Percentiles rank a stretch among this genome's conserved stretches.
phyloP scores from a whole-genome alignment of 78 protist species.

The Pelomyxa schiedti region DNA sequence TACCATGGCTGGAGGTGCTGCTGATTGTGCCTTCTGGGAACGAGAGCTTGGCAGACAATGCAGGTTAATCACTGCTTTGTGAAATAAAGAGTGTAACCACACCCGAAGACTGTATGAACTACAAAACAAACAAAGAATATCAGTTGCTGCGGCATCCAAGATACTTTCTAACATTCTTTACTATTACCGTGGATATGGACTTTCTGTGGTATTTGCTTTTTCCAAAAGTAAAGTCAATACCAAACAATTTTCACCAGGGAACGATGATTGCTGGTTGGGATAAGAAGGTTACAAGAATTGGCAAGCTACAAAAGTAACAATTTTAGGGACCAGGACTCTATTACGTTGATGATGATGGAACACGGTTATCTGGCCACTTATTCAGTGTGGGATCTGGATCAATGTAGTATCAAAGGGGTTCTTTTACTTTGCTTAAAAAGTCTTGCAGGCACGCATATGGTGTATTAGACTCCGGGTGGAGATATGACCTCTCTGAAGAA shows the following conservation, averaged over 20 bases:
- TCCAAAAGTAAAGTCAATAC: not conserved
- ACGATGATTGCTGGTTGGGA: constrained; percentile 99
- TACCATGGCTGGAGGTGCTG: constrained; percentile 99
- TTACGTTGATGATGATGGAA: constrained; percentile 95
- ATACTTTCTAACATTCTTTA: constrained; percentile 88
- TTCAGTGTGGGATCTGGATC: constrained; percentile 98
- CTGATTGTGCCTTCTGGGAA: constrained; percentile 98
- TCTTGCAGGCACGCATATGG: too few relatives aligned
- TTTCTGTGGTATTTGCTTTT: constrained; percentile 67
- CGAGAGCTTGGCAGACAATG: constrained; percentile 86
- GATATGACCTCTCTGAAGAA: constrained; percentile 57
- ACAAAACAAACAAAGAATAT: constrained; percentile 85
- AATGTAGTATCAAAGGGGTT: too few relatives aligned
- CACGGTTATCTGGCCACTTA: constrained; percentile 74
- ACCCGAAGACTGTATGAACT: constrained; percentile 63
- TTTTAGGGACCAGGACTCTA: constrained; percentile 82
- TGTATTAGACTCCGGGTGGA: constrained; percentile 93
- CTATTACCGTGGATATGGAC: constrained; percentile 85
- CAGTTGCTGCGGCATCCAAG: constrained; percentile 99
- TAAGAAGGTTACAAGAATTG: constrained; percentile 22
- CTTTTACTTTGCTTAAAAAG: too few relatives aligned
- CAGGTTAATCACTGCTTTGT: too few relatives aligned
- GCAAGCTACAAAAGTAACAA: not conserved
- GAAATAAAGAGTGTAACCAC: constrained; percentile 22
- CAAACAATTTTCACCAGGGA: constrained; percentile 57